Percentiles rank a stretch among this genome's conserved stretches.
These are phyloP conservation scores for Hyparrhenia diplandra DNA, from an alignment of 176 grass and related monocot genomes.

Conservation along the genomic window DNA sequence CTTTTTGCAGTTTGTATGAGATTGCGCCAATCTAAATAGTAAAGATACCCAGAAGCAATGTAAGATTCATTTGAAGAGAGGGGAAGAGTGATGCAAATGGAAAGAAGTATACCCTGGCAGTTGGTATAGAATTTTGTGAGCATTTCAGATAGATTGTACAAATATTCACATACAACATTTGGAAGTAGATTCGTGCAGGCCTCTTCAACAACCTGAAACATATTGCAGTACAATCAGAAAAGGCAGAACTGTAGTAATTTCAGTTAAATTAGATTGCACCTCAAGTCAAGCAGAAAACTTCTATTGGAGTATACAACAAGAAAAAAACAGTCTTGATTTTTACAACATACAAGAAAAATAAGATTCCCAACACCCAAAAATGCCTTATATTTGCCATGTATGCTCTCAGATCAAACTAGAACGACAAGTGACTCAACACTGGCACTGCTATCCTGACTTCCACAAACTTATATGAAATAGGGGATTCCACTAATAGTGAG, in stretches of 20 bases:
- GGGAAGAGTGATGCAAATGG: background rate
- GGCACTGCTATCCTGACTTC: background rate
- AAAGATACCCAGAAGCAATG: background rate
- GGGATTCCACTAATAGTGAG: background rate
- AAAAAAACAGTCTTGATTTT: background rate
- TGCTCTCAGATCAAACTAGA: background rate
- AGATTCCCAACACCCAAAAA: background rate
- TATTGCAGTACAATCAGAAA: slow-evolving; percentile 5
- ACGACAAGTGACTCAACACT: background rate
- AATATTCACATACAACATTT: slow-evolving; percentile 90
- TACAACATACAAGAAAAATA: background rate
- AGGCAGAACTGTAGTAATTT: background rate
- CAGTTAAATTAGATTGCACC: background rate
- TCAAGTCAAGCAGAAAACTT: background rate
- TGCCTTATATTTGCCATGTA: background rate
- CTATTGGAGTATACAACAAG: background rate
- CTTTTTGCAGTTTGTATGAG: background rate
- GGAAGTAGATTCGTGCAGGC: slow-evolving; percentile 76
- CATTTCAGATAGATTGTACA: slow-evolving; percentile 92
- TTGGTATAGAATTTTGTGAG: slow-evolving; percentile 93
- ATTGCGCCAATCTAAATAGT: too few species aligned
- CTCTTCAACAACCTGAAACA: slow-evolving; percentile 72
- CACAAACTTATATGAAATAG: background rate
- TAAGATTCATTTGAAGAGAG: background rate
- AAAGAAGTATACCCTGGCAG: slow-evolving; percentile 63